phyloP scores from a whole-genome alignment of 164 flowering plant genomes.

The Liquidambar formosana region DNA sequence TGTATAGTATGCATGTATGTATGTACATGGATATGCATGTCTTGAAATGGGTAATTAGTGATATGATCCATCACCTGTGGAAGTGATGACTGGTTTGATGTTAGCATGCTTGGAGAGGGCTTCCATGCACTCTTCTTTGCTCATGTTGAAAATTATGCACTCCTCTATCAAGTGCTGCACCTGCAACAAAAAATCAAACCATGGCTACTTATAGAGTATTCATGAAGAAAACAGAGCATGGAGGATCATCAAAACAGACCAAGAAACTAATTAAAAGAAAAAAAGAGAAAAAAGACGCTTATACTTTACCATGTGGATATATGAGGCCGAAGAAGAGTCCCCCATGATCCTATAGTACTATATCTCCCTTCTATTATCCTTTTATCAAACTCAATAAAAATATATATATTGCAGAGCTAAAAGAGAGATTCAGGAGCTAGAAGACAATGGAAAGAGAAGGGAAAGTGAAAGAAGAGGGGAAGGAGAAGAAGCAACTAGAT shows the following conservation, averaged over 20 bases:
- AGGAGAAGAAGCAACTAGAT: neutral
- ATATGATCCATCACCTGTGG: too few relatives aligned
- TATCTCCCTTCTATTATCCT: neutral
- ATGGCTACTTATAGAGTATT: too few relatives aligned
- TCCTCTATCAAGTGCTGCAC: slow-evolving; percentile 89
- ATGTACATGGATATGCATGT: too few relatives aligned
- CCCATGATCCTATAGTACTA: slow-evolving; percentile 27
- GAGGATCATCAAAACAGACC: too few relatives aligned
- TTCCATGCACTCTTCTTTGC: slow-evolving; percentile 84
- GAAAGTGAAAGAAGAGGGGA: neutral
- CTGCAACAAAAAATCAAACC: too few relatives aligned
- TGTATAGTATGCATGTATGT: too few relatives aligned
- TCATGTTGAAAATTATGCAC: slow-evolving; percentile 79
- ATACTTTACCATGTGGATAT: slow-evolving; percentile 47
- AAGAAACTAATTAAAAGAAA: too few relatives aligned
- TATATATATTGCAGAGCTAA: neutral
- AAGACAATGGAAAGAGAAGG: neutral
- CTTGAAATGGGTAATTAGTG: too few relatives aligned
- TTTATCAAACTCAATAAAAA: too few relatives aligned
- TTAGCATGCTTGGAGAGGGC: slow-evolving; percentile 84
- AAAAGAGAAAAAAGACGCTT: neutral
- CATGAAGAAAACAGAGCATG: too few relatives aligned
- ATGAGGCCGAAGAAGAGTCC: slow-evolving; percentile 43
- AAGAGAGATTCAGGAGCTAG: neutral
- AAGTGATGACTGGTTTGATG: slow-evolving; percentile 74